These are phyloP conservation scores for Gymnopilus junonius DNA, from an alignment of 768 basidiomycete genomes.

Conservation along the genomic window DNA sequence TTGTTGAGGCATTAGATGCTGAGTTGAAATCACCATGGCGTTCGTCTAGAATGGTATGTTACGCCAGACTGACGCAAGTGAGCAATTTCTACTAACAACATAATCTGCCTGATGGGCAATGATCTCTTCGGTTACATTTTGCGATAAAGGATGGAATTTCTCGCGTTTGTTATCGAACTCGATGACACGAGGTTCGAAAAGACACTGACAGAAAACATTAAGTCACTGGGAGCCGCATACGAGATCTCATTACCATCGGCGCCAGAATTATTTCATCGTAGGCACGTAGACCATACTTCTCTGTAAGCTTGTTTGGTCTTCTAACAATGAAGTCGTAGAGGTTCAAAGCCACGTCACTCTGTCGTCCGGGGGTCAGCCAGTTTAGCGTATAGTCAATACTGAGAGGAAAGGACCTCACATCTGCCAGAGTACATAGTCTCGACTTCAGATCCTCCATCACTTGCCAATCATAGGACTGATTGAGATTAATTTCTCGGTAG, in stretches of 20 bases:
- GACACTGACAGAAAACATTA: constrained; percentile 54
- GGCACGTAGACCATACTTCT: constrained; percentile 88
- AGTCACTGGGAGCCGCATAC: neutral
- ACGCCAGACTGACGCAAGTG: constrained; percentile 1
- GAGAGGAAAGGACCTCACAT: constrained; percentile 56
- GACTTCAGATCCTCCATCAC: constrained; percentile 92
- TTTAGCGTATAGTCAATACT: neutral
- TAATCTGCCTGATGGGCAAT: constrained; percentile 57
- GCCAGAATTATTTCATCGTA: constrained; percentile 97
- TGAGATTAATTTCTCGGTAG: constrained; percentile 81
- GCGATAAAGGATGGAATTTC: constrained; percentile 51
- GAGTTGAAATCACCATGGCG: constrained; percentile 91
- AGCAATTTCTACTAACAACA: constrained; percentile 42
- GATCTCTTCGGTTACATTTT: constrained; percentile 78
- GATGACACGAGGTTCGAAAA: constrained; percentile 93
- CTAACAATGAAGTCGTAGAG: constrained; percentile 90
- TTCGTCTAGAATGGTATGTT: constrained; percentile 61
- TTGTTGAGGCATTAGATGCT: constrained; percentile 64
- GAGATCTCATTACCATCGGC: constrained; percentile 71
- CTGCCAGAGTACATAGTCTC: constrained; percentile 81
- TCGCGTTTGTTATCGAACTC: constrained; percentile 82
- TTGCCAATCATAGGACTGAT: constrained; percentile 82
- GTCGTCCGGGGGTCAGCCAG: constrained; percentile 7
- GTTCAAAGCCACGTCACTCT: constrained; percentile 91
- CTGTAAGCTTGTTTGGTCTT: constrained; percentile 70